phyloP scores from a whole-genome alignment of 208 protist genomes.

The Lotmaria passim region DNA sequence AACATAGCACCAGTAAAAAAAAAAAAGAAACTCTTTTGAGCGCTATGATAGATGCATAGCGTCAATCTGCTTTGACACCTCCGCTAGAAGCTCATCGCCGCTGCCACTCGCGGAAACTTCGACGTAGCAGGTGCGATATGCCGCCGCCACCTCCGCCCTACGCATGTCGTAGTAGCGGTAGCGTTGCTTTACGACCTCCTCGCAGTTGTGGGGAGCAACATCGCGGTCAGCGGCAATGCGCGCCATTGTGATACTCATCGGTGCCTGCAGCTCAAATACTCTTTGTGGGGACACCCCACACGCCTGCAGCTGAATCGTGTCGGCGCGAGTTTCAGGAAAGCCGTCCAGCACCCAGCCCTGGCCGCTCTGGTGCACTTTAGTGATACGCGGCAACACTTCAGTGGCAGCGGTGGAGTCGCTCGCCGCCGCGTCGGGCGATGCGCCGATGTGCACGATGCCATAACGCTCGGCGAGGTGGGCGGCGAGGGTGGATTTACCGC shows the following conservation, averaged over 20 bases:
- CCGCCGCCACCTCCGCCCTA: constrained; percentile 18
- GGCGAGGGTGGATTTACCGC: constrained; percentile 94
- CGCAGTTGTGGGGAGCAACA: not conserved
- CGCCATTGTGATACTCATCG: constrained; percentile 38
- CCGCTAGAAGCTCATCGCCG: constrained; percentile 4
- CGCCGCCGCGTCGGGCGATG: constrained; percentile 74
- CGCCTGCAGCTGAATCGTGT: constrained; percentile 79
- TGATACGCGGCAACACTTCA: constrained; percentile 59
- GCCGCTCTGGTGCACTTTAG: constrained; percentile 36
- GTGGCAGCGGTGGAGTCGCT: constrained; percentile 40
- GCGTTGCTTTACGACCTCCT: constrained; percentile 9
- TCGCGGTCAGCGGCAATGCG: constrained; percentile 11
- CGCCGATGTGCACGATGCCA: constrained; percentile 78
- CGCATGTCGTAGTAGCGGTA: constrained; percentile 30
- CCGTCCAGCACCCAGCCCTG: constrained; percentile 88
- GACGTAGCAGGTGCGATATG: constrained; percentile 23
- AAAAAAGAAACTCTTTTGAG: not conserved
- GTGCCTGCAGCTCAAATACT: constrained; percentile 73
- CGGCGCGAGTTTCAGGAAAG: constrained; percentile 72
- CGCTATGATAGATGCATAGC: constrained; percentile 1
- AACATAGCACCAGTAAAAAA: not conserved
- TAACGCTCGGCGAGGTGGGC: constrained; percentile 83
- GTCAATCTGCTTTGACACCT: constrained; percentile 15
- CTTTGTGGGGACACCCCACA: constrained; percentile 68
- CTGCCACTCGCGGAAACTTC: constrained; percentile 5